A percentile compares a stretch with the other conserved stretches of the same genome.
phyloP scores from a whole-genome alignment of 441 rosid genomes.

The Macaranga tanarius region DNA sequence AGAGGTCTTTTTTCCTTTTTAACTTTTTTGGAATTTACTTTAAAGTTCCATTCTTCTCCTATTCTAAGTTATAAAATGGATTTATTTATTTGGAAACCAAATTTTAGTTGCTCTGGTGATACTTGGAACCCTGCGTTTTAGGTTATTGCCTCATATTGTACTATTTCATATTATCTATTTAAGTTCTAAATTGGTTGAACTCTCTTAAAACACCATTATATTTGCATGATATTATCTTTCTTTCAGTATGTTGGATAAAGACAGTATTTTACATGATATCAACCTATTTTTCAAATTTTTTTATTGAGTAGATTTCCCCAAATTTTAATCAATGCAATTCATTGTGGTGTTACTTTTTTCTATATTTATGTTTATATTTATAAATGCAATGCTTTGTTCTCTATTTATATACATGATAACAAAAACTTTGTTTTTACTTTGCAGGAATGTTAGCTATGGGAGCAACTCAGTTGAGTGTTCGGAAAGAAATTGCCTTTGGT shows the following conservation, averaged over 20 bases:
- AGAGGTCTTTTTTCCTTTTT: no score
- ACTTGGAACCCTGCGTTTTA: not conserved
- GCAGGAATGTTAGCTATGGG: no score
- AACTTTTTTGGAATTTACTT: no score
- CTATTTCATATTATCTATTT: not conserved
- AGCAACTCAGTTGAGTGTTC: no score
- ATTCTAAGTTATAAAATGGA: slow-evolving; percentile 51
- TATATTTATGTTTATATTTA: no score
- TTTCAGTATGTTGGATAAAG: not conserved
- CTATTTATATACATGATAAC: no score
- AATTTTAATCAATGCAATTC: not conserved
- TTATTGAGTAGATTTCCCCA: not conserved
- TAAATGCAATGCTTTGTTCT: no score
- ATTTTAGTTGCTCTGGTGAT: no score
- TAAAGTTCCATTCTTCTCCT: no score
- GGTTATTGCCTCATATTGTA: not conserved
- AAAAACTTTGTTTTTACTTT: no score
- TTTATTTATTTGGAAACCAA: not conserved
- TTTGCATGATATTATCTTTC: not conserved
- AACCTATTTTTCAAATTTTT: not conserved
- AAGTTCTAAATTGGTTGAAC: not conserved
- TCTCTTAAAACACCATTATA: not conserved
- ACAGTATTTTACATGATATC: not conserved
- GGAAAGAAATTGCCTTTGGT: no score
- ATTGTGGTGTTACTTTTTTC: not conserved